Evolutionary conservation across 768 basidiomycete species (phyloP), one percentile per base, ranked within the genome.

Genomic region (Mycena belliarum): DNA sequence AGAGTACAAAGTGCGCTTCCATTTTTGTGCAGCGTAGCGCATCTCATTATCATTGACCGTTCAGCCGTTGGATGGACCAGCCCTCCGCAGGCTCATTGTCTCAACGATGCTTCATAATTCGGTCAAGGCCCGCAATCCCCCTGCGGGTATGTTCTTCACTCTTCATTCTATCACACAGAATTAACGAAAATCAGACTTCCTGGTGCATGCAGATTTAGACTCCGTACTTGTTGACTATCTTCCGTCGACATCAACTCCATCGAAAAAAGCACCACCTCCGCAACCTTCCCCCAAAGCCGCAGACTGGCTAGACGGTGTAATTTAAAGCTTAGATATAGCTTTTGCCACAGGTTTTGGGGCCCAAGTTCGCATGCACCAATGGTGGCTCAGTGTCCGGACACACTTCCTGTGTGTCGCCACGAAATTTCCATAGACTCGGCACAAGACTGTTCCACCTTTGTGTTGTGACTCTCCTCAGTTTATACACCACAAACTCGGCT

Each of bases 201-300:
- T 73, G 56, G 66, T 75, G n/a, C 69, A 73, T 14, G 68, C 74
- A 0, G 82, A 85, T 55, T 92, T 93, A 63, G 86, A 92, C 68
- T 85, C 88, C 7, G 72, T 93, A 49, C 78, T 92, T 47, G 82
- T 83, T 2, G 91, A 91, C 70, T 93, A 93, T 67, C 73, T 86
- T 23, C 86, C 84, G 20, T 61, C 75, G 11, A 33, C 49, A 7
- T 14, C 56, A 3, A 18, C 49, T 0, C 23, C 73, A 6, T 66
- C 63, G 9, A 66, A 72, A 51, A 47, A 63, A 23, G 40, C 60
- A 12, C 20, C 64, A 21, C 18, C 50, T 41, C 38, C 63, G 16
- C 61, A 49, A 35, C 33, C 55, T 11, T 49, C 59, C 29, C 50
- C 66, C 18, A 72, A 69, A 61, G 54, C 64, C 68, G 20, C 42